Percentiles rank a stretch among this genome's conserved stretches.
Conservation (phyloP, 2,329 filamentous ascomycete species). For the Penicillium sp. region DNA sequence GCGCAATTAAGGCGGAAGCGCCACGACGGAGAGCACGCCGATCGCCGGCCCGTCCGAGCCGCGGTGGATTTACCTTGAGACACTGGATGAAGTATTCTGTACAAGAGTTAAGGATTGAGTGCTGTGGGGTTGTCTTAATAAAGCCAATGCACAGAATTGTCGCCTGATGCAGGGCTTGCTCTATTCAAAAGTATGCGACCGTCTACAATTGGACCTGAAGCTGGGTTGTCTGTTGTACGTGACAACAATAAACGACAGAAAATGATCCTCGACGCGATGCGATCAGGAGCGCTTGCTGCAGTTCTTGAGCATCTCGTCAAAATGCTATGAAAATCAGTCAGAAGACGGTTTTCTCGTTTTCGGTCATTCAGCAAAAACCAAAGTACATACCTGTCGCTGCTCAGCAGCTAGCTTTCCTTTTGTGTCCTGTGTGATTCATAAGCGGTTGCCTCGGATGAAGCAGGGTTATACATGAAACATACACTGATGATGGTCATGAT, state of each 20-base stretch:
- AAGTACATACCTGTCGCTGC: conserved; percentile 52
- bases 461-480: conserved; percentile 15
- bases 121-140: too few relatives aligned
- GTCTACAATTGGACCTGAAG: neutral
- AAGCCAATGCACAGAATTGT: too few relatives aligned
- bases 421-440: conserved; percentile 33
- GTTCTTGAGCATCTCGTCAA: conserved; percentile 37
- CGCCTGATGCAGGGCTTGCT: too few relatives aligned
- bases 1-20: conserved; percentile 2
- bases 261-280: conserved; percentile 8
- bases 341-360: neutral
- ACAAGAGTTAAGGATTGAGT: too few relatives aligned
- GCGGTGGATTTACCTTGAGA: neutral
- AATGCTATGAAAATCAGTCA: conserved; percentile 19
- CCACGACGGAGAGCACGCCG: conserved; percentile 8
- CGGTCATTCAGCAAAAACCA: neutral
- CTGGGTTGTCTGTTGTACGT: too few relatives aligned
- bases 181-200: conserved; percentile 2
- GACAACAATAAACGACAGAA: neutral
- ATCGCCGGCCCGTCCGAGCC: conserved; percentile 6
- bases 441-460: conserved; percentile 1
- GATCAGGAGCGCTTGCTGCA: conserved; percentile 26
- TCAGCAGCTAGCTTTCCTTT: conserved; percentile 54
- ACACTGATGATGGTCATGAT: conserved; percentile 85
- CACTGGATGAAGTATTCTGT: too few relatives aligned